These are phyloP conservation scores for Coffea eugenioides DNA, from an alignment of 257 asterid species.

Conservation along the genomic window DNA sequence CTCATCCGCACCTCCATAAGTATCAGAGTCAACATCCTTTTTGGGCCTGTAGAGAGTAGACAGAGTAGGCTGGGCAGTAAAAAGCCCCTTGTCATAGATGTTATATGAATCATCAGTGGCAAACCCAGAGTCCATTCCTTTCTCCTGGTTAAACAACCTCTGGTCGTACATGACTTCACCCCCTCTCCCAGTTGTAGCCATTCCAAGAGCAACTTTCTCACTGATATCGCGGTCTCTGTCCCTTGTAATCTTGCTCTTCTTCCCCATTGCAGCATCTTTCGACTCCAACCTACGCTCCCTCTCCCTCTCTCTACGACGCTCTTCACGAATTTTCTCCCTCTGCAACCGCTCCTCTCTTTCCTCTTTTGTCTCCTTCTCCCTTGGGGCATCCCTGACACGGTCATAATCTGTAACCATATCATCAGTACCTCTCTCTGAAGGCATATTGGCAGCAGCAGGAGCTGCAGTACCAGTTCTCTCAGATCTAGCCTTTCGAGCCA, in stretches of 20 bases:
- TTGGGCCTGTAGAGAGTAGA: constrained; percentile 77
- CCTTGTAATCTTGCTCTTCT: constrained; percentile 81
- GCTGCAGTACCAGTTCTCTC: constrained; percentile 74
- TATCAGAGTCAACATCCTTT: constrained; percentile 75
- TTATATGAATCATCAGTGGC: constrained; percentile 75
- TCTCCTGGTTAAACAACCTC: constrained; percentile 89
- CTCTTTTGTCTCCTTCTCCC: constrained; percentile 67
- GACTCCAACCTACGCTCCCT: constrained; percentile 92
- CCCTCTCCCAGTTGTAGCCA: constrained; percentile 63
- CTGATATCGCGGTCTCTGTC: constrained; percentile 90
- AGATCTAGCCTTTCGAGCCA: constrained; percentile 86
- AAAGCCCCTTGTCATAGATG: constrained; percentile 78
- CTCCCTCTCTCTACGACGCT: constrained; percentile 80
- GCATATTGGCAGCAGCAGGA: constrained; percentile 44
- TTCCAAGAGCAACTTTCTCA: constrained; percentile 86
- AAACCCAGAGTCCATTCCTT: constrained; percentile 89
- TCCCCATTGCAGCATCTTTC: constrained; percentile 84
- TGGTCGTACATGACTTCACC: constrained; percentile 88
- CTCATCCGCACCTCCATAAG: constrained; percentile 87
- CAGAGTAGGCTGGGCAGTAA: constrained; percentile 65
- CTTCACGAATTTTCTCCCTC: constrained; percentile 90
- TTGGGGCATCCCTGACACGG: constrained; percentile 53
- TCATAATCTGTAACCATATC: constrained; percentile 62
- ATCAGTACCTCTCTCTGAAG: constrained; percentile 67
- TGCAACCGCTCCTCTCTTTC: constrained; percentile 62